These are phyloP conservation scores for Taiozyma sp. DNA, from an alignment of 1,139 yeast genomes.

Conservation along the genomic window DNA sequence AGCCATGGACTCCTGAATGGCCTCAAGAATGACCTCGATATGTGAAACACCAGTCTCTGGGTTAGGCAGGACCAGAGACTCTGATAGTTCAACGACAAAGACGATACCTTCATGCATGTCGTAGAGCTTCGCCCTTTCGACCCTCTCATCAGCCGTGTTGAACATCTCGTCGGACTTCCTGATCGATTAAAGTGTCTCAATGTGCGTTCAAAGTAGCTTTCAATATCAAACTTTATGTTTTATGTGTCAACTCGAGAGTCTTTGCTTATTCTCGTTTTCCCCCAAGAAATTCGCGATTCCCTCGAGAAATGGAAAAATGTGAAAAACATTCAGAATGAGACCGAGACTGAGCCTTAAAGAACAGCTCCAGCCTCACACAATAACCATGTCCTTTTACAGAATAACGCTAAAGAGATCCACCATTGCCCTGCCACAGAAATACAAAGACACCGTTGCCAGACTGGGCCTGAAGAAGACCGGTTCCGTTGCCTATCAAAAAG, in stretches of 20 bases:
- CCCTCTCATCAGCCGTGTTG: constrained; percentile 1
- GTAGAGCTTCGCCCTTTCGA: constrained; percentile 22
- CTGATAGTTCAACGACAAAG: constrained; percentile 58
- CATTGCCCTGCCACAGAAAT: constrained; percentile 75
- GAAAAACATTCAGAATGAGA: background rate
- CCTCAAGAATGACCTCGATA: constrained; percentile 46
- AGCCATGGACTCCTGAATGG: constrained; percentile 52
- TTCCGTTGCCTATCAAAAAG: constrained; percentile 66
- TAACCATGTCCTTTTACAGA: constrained; percentile 44
- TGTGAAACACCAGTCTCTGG: constrained; percentile 36
- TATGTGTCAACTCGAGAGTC: too few relatives aligned
- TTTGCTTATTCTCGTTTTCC: background rate
- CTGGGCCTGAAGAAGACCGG: constrained; percentile 78
- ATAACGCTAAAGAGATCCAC: constrained; percentile 77
- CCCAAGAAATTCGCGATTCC: background rate
- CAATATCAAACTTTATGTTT: too few relatives aligned
- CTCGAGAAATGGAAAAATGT: background rate
- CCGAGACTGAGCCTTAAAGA: background rate
- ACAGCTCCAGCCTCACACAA: background rate
- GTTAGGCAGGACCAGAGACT: constrained; percentile 38
- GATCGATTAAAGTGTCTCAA: background rate
- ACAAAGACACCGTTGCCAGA: constrained; percentile 60
- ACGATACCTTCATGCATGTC: constrained; percentile 61
- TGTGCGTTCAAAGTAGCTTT: background rate
- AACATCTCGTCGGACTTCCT: background rate